These are phyloP conservation scores for Schrenkiella parvula DNA, from an alignment of 345 rosid species.

Conservation along the genomic window DNA sequence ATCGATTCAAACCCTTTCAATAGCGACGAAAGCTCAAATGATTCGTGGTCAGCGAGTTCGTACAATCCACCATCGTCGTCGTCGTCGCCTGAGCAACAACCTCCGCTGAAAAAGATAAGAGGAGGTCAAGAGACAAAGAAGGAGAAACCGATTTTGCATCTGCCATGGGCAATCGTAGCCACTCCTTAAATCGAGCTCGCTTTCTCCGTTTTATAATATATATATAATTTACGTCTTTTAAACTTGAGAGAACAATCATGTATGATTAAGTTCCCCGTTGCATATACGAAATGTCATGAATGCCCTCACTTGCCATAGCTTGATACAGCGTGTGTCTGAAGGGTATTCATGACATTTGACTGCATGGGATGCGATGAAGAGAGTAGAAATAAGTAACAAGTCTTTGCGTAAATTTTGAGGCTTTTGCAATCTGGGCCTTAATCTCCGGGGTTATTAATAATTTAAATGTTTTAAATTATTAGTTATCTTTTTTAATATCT, in stretches of 20 bases:
- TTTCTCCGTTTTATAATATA: background rate
- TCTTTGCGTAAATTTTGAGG: slow-evolving; percentile 20
- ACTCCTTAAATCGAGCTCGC: slow-evolving; percentile 22
- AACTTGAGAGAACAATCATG: slow-evolving; percentile 6
- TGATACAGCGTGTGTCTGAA: background rate
- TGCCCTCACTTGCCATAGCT: slow-evolving; percentile 27
- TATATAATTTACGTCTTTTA: background rate
- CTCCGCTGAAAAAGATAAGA: slow-evolving; percentile 55
- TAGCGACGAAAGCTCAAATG: slow-evolving; percentile 47
- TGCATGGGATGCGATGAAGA: slow-evolving; percentile 29
- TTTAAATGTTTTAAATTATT: background rate
- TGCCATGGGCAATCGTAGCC: slow-evolving; percentile 32
- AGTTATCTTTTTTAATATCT: background rate
- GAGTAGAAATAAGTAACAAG: slow-evolving; percentile 9
- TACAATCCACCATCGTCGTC: slow-evolving; percentile 20
- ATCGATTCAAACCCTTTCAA: slow-evolving; percentile 47
- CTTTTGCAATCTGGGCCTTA: slow-evolving; percentile 4
- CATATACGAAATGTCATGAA: slow-evolving; percentile 39
- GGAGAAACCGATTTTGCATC: slow-evolving; percentile 28
- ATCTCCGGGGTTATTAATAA: slow-evolving; percentile 10
- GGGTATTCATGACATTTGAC: slow-evolving; percentile 38
- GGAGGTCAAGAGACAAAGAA: slow-evolving; percentile 34
- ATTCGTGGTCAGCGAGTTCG: slow-evolving; percentile 44
- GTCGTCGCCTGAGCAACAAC: slow-evolving; percentile 23
- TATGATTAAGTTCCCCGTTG: slow-evolving; percentile 24